These are phyloP conservation scores for Fragaria nilgerrensis DNA, from an alignment of 306 rosid genomes.

Conservation along the genomic window DNA sequence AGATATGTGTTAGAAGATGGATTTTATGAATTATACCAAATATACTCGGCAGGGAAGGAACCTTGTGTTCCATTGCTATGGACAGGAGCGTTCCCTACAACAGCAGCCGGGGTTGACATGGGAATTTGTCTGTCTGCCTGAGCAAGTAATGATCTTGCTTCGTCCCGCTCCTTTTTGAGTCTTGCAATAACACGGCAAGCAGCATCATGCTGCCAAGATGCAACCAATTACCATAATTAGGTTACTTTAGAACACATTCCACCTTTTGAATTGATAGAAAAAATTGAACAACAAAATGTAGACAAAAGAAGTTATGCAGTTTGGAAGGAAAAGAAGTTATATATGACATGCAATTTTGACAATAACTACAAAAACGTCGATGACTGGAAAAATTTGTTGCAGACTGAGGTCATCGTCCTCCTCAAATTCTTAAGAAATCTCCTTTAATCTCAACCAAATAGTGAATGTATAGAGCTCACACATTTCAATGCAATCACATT, in stretches of 20 bases:
- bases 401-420: neutral
- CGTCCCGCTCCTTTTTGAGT: constrained; percentile 87
- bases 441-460: neutral
- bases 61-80: constrained; percentile 85
- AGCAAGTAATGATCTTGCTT: constrained; percentile 81
- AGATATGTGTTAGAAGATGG: constrained; percentile 11
- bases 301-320: neutral
- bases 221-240: constrained; percentile 19
- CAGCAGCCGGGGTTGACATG: constrained; percentile 38
- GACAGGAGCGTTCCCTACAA: constrained; percentile 49
- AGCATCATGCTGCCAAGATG: constrained; percentile 79
- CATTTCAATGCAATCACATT: neutral
- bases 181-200: constrained; percentile 98
- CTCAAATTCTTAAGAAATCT: neutral
- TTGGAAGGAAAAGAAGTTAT: neutral
- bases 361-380: neutral
- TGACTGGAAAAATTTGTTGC: neutral
- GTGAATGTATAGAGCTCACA: neutral
- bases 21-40: constrained; percentile 9
- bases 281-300: neutral
- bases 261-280: neutral
- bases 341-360: neutral
- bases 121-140: constrained; percentile 81
- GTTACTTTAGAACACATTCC: neutral
- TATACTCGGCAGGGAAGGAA: constrained; percentile 18